These are phyloP conservation scores for Maudiozyma barnettii DNA, from an alignment of 805 yeast genomes.

Conservation along the genomic window DNA sequence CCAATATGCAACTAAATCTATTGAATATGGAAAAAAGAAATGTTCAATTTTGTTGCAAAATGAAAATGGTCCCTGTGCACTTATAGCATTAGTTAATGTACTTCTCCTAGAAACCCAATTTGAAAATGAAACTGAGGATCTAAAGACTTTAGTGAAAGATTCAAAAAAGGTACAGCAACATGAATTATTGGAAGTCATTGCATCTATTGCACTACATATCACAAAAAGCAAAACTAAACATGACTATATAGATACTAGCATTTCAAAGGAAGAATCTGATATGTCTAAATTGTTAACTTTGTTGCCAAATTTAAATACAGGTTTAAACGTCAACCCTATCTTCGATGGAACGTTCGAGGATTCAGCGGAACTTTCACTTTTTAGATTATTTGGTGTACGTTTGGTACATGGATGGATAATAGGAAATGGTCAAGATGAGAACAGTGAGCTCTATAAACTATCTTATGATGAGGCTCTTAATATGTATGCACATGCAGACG, in stretches of 20 bases:
- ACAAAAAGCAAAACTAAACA: neutral
- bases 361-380: conserved; percentile 44
- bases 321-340: conserved; percentile 63
- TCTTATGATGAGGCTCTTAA: conserved; percentile 56
- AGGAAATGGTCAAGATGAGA: conserved; percentile 28
- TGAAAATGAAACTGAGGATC: conserved; percentile 11
- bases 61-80: conserved; percentile 82
- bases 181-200: neutral
- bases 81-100: conserved; percentile 67
- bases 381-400: conserved; percentile 45
- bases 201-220: neutral
- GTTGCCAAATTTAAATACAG: conserved; percentile 58
- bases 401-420: conserved; percentile 80
- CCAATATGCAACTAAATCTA: conserved; percentile 15
- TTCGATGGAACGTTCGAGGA: conserved; percentile 51
- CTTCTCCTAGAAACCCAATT: conserved; percentile 41
- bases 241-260: neutral
- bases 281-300: conserved; percentile 16
- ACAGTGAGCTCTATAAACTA: conserved; percentile 26
- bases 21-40: conserved; percentile 25
- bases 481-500: conserved; percentile 37
- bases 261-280: neutral
- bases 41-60: conserved; percentile 61
- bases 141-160: conserved; percentile 27
- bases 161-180: neutral